Conservation (phyloP, 139 green algal genomes). For the Coelastrella sp. region DNA sequence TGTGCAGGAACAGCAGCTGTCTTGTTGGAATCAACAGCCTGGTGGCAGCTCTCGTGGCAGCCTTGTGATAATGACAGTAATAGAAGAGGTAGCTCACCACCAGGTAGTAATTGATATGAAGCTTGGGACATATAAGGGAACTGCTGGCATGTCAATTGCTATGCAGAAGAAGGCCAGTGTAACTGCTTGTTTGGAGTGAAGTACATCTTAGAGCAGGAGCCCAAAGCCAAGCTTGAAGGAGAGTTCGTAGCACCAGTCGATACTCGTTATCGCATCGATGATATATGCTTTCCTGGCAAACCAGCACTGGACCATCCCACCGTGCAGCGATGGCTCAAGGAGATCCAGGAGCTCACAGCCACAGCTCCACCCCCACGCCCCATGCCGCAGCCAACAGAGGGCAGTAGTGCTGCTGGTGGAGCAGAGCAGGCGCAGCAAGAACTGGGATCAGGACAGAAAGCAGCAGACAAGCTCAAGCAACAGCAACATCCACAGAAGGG, state of each 20-base stretch:
- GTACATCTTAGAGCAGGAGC: slow-evolving; percentile 21
- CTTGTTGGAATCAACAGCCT: too few species aligned
- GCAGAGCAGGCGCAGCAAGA: not conserved
- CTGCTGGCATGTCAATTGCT: not conserved
- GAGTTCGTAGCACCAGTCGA: slow-evolving; percentile 32
- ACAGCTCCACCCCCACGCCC: not conserved
- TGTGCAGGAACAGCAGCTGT: too few species aligned
- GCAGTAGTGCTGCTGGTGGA: not conserved
- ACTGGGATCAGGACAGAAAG: not conserved
- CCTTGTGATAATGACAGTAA: too few species aligned
- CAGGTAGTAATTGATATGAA: too few species aligned
- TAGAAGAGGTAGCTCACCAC: too few species aligned
- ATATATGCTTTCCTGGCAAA: slow-evolving; percentile 32
- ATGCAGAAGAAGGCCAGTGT: slow-evolving; percentile 39
- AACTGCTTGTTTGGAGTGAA: slow-evolving; percentile 32
- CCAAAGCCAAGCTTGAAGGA: not conserved
- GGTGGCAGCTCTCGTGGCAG: too few species aligned
- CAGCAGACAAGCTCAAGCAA: too few species aligned
- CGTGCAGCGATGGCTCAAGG: slow-evolving; percentile 11
- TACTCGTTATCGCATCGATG: slow-evolving; percentile 23
- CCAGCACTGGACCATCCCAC: slow-evolving; percentile 14
- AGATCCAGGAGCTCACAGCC: slow-evolving; percentile 20
- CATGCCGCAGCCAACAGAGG: not conserved
- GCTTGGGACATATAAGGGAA: too few species aligned
- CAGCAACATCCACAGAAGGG: slow-evolving; percentile 15